Percentiles rank a stretch among this genome's conserved stretches.
Evolutionary conservation across 441 rosid genomes (phyloP).

Genomic region (Populus hybrid): DNA sequence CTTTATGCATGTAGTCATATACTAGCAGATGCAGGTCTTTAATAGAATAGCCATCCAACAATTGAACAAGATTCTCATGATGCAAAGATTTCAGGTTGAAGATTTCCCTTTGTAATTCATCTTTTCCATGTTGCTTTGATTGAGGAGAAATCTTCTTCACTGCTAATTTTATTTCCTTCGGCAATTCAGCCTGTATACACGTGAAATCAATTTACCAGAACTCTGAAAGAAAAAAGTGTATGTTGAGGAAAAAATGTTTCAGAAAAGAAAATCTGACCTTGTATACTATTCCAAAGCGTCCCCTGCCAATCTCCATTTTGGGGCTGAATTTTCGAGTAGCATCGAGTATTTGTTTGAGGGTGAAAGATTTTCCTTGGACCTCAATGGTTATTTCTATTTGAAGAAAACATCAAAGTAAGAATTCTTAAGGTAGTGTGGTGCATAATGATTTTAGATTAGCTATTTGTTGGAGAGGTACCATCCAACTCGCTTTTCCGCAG

Average conservation of each 20-base stretch:
- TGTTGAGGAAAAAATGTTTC: too few species aligned
- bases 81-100: neutral
- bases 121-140: neutral
- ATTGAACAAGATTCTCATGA: conserved; percentile 19
- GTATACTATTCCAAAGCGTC: conserved; percentile 14
- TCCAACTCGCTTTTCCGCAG: too few species aligned
- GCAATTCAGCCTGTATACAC: conserved; percentile 12
- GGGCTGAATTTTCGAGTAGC: conserved; percentile 25
- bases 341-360: conserved; percentile 1
- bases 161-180: conserved; percentile 8
- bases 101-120: conserved; percentile 7
- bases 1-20: too few species aligned
- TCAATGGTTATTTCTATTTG: too few species aligned
- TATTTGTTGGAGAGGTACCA: too few species aligned
- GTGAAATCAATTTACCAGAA: conserved; percentile 9
- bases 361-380: neutral
- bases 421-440: too few species aligned
- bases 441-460: too few species aligned
- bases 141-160: conserved; percentile 20
- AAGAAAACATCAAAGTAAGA: too few species aligned
- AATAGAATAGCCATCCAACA: conserved; percentile 8
- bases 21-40: too few species aligned
- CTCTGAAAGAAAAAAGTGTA: too few species aligned
- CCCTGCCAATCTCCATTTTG: conserved; percentile 14
- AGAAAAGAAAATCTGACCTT: too few species aligned